Percentiles rank a stretch among this genome's conserved stretches.
These are phyloP conservation scores for Favolaschia claudopus DNA, from an alignment of 768 basidiomycete genomes.

Conservation along the genomic window DNA sequence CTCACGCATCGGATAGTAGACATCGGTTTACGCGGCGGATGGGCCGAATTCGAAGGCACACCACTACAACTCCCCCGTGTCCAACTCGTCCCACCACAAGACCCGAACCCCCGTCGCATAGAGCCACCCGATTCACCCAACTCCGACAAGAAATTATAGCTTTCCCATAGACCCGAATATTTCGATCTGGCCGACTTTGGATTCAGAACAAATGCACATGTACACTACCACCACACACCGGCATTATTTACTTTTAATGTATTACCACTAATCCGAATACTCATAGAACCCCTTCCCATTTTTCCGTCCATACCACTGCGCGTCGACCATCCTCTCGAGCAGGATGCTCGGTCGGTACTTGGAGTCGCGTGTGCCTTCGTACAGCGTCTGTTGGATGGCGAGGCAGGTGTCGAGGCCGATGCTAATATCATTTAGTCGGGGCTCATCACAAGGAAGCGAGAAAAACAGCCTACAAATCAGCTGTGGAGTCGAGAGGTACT, in stretches of 20 bases:
- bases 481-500: slow-evolving; percentile 35
- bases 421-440: slow-evolving; percentile 48
- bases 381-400: slow-evolving; percentile 89
- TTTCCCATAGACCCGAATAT: slow-evolving; percentile 1
- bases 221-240: too few species aligned
- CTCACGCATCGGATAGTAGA: slow-evolving; percentile 75
- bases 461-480: slow-evolving; percentile 59
- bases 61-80: slow-evolving; percentile 59
- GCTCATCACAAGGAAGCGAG: neutral
- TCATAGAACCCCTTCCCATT: slow-evolving; percentile 96
- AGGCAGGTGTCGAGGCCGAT: slow-evolving; percentile 98
- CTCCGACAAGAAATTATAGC: too few species aligned
- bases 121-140: too few species aligned
- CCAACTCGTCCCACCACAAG: slow-evolving; percentile 36
- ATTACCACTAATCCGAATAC: slow-evolving; percentile 61
- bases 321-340: slow-evolving; percentile 95
- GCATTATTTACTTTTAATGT: too few species aligned
- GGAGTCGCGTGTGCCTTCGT: slow-evolving; percentile 88
- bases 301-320: slow-evolving; percentile 92
- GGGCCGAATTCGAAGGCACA: slow-evolving; percentile 69
- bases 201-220: too few species aligned
- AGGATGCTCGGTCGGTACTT: slow-evolving; percentile 94
- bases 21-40: slow-evolving; percentile 68
- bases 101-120: too few species aligned
- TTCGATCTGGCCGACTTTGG: neutral